phyloP scores from a whole-genome alignment of 257 asterid genomes.

The Parsonsia alboflavescens region DNA sequence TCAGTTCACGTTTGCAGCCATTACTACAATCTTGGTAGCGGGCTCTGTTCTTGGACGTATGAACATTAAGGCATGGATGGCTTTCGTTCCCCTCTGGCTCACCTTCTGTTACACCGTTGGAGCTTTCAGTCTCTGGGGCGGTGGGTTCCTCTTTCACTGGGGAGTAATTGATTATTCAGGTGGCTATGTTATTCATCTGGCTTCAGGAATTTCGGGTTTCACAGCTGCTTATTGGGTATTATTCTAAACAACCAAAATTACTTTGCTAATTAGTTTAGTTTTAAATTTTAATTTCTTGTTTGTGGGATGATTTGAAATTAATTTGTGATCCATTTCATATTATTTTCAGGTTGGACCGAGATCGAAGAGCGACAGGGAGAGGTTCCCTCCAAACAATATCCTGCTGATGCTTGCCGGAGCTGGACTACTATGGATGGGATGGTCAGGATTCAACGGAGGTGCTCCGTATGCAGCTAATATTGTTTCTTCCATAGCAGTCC shows the following conservation, averaged over 20 bases:
- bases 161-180: constrained; percentile 95
- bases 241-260: neutral
- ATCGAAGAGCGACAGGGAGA: constrained; percentile 69
- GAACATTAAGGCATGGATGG: constrained; percentile 97
- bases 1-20: constrained; percentile 81
- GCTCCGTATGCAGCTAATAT: constrained; percentile 85
- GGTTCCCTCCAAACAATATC: constrained; percentile 82
- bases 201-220: constrained; percentile 91
- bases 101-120: constrained; percentile 79
- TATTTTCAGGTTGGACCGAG: constrained; percentile 73
- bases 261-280: too few relatives aligned
- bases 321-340: too few relatives aligned
- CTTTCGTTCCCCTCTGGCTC: constrained; percentile 87
- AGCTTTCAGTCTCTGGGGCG: constrained; percentile 86
- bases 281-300: too few relatives aligned
- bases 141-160: constrained; percentile 87
- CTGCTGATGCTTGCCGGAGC: constrained; percentile 87
- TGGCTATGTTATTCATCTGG: constrained; percentile 79
- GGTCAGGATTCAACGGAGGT: constrained; percentile 97
- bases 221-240: constrained; percentile 90
- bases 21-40: constrained; percentile 63
- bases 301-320: too few relatives aligned
- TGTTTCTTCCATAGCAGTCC: constrained; percentile 57
- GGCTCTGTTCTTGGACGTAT: constrained; percentile 83
- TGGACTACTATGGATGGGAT: constrained; percentile 92